Evolutionary conservation across 2,329 filamentous ascomycete genomes (phyloP), one percentile per base, ranked within the genome.

Genomic region (Alternaria brassicae): DNA sequence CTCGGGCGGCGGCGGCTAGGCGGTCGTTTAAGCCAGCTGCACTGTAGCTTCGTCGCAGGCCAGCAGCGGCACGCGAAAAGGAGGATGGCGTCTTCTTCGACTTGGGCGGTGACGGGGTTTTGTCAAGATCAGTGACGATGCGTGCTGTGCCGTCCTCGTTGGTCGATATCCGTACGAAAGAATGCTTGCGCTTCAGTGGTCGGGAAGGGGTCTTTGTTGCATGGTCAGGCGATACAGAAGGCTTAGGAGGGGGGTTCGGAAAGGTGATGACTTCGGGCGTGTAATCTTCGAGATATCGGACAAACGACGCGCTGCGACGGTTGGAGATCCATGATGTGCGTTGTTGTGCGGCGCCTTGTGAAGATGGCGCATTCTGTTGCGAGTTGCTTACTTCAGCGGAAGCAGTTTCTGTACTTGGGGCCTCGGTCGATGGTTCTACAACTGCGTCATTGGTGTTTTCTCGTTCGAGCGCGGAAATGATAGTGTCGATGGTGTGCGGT

Each of bases 61-160:
- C 84, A 37, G 82, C 85, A 82, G 73, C 69, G 37, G 70, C 73
- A 36, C 72, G 72, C 8, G 73, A 69, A 45, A 72, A 72, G 9
- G 64, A 63, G 15, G 80, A 80, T 70, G 80, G 83, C 60, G 77
- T 83, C 59, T 80, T 84, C 66, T 80, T 81, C 69, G 80, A 78
- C 69, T 84, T 82, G 59, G 83, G 86, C 51, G 88, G 89, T 2
- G 90, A 91, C 3, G 91, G 90, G 3, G 89, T 90, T 28, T 85
- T 83, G 63, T 89, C 87, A 62, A 89, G 85, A 54, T 89, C 83
- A 15, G 86, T 87, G 21, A 93, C 87, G 51, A 97, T 84, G 70
- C 94, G 90, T n/a, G 94, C 94, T 73, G 93, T 94, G 66, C 94
- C 94, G 72, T 97, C 92, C 30, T 93, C 85, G 17, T 92, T 95